Evolutionary conservation across 2,329 filamentous ascomycete genomes (phyloP).

Genomic region (Fusarium proliferatum): DNA sequence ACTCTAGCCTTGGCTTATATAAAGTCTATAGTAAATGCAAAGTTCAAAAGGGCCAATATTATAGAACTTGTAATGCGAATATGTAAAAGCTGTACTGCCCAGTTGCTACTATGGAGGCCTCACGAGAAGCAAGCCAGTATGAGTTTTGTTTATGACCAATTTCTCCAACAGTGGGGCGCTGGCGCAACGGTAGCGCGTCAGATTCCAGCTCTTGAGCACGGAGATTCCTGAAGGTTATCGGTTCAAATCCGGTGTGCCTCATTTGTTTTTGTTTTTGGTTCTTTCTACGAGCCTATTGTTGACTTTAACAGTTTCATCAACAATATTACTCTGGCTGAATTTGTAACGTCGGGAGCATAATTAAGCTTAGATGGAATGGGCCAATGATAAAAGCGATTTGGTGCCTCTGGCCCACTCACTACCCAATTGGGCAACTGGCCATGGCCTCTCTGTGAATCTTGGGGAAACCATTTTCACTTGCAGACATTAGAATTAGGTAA

Average conservation of each 20-base stretch:
- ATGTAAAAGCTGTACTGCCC: neutral
- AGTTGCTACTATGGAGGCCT: rapidly evolving
- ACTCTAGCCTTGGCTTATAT: neutral
- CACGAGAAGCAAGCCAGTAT: rapidly evolving
- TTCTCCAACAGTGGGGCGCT: neutral
- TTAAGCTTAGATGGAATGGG: neutral
- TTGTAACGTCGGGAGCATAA: neutral
- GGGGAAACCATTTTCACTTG: too few species aligned
- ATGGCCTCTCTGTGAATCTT: rapidly evolving
- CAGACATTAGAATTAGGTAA: too few species aligned
- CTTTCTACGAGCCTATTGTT: rapidly evolving
- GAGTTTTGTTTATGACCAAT: rapidly evolving
- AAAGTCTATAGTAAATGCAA: rapidly evolving
- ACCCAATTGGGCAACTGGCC: neutral
- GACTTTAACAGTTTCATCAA: rapidly evolving
- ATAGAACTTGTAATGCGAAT: rapidly evolving
- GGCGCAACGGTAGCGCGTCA: constrained; percentile 3
- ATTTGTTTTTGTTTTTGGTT: neutral
- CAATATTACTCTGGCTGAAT: rapidly evolving
- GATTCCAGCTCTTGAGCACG: neutral
- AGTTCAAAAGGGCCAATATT: rapidly evolving
- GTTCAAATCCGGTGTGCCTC: constrained; percentile 5
- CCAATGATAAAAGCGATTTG: rapidly evolving
- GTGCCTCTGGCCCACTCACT: too few species aligned
- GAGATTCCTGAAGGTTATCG: constrained; percentile 5